Evolutionary conservation across 352 stramenopile species (phyloP), one percentile per base, ranked within the genome.

Genomic region (Phytophthora quininea): DNA sequence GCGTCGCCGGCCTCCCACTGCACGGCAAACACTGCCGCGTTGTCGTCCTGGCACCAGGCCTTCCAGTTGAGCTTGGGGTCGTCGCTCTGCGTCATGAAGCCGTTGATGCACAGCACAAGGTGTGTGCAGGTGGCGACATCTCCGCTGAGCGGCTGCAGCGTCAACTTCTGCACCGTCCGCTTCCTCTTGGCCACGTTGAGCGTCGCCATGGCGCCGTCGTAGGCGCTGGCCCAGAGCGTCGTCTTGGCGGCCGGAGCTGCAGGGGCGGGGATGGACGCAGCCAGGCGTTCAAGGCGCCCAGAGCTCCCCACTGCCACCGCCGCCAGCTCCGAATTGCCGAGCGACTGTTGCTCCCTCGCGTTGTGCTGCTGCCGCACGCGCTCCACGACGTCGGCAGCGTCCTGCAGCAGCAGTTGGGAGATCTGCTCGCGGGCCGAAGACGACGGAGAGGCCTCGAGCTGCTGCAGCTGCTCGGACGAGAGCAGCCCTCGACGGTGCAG

Each of bases 61-160:
- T 63, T 62, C 88, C 88, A 96, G 58, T 93, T 93, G 46, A 49
- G 64, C 19, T 58, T 74, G 37, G 86, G 84, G 54, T 93, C 86
- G 24, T 80, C 73, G 51, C 82, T 79, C 35, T 94, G 84, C 30
- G 88, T 94, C 88, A 96, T 96, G 64, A 96, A 96, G 15, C 88
- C 88, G 54, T 93, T 96, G 66, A 96, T 82, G 55, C 86, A 93
- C 45, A 96, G 73, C 60, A 93, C 53, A 19, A 94, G 74, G 59
- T 91, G 84, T 29, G 78, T 76, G 45, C 76, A 79, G 12, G 58
- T 75, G 31, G 72, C 61, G 53, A 86, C 75, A 54, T 93, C 79
- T n/a, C 88, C 88, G 47, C 80, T 84, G 38, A 92, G 38, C 40
- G 90, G 71, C 58, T 87, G 72, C 31, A 96, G 71, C 43, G 80